Evolutionary conservation across 257 asterid genomes (phyloP).

Genomic region (Nicotiana tabacum): DNA sequence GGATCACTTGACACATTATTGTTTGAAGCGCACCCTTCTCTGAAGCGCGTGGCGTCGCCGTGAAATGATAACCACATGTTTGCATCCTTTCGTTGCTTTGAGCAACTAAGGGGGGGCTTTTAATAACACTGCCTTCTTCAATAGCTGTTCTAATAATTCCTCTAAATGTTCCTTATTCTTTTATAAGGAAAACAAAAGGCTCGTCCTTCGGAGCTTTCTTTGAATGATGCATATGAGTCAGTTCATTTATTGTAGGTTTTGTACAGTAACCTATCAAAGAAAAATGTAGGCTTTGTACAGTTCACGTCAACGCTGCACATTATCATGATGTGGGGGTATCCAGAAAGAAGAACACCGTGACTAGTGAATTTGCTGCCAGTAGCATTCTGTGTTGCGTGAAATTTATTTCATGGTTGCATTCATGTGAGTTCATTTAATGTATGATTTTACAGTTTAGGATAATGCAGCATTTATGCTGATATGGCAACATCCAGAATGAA

Average conservation of each 20-base stretch:
- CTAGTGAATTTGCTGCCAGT: background rate
- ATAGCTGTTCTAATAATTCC: background rate
- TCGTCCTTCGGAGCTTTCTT: background rate
- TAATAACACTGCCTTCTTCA: background rate
- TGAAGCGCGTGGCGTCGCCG: background rate
- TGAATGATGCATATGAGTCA: background rate
- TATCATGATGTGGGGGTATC: background rate
- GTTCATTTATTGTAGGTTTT: background rate
- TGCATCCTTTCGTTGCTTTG: background rate
- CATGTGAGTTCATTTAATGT: slow-evolving; percentile 2
- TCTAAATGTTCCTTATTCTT: background rate
- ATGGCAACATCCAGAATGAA: background rate
- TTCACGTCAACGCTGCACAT: background rate
- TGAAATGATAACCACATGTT: background rate
- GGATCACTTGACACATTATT: background rate
- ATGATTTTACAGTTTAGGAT: background rate
- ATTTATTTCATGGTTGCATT: background rate
- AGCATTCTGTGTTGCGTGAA: background rate
- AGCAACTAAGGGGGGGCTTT: background rate
- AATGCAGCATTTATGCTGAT: background rate
- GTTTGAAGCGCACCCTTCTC: background rate
- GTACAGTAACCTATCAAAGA: background rate
- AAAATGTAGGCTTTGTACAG: background rate
- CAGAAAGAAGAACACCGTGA: background rate
- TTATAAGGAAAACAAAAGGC: background rate